Base-by-base conservation (phyloP, 1,284 basidiomycete genomes). In the Sanghuangporus sanghuang region DNA sequence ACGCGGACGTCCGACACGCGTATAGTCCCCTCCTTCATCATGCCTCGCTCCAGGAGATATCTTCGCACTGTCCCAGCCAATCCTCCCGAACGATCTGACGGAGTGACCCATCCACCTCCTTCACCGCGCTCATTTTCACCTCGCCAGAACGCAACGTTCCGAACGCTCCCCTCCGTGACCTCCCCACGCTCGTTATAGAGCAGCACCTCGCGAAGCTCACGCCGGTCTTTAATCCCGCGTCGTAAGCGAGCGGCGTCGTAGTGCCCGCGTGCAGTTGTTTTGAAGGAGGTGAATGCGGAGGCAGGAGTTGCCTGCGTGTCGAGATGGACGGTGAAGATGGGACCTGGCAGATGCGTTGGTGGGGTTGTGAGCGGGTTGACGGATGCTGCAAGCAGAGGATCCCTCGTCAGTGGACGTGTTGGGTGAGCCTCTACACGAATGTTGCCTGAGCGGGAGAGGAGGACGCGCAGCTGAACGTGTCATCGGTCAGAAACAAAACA, bases 41-140 rank as follows among this genome's bases (percentile, higher is more conserved):
- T 84, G 81, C 77, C 79, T 54, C 84, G 78, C 62, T 85, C 82
- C 27, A 92, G 73, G 5, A 92, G 73, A 80, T 82, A 87, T 42
- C 85, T 78, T 14, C 90, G 78, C 64, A 85, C 76, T 40, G 89
- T 84, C 16, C 90, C 90, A 7, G 81, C 74, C n/a, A 92, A 78
- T 69, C 89, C 90, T 16, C 90, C 89, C 21, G 80, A 80, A 0
- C 75, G 72, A 9, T 77, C 67, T 2, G 79, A 69, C 16, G 90
- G 90, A 1, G 90, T 91, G 57, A 88, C 67, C 90, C 90, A 92
- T 14, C 65, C 68, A 2, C 76, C 73, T 2, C 75, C 69, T 11
- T 40, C 23, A 21, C 39, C 38, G 0, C 44, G 27, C 14, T 59
- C 44, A 18, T 35, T 48, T 18, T 35, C 53, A 2, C 40, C 52